Base-by-base conservation (phyloP, 805 yeast species). In the Sugiyamaella boreocaroliniensis region DNA sequence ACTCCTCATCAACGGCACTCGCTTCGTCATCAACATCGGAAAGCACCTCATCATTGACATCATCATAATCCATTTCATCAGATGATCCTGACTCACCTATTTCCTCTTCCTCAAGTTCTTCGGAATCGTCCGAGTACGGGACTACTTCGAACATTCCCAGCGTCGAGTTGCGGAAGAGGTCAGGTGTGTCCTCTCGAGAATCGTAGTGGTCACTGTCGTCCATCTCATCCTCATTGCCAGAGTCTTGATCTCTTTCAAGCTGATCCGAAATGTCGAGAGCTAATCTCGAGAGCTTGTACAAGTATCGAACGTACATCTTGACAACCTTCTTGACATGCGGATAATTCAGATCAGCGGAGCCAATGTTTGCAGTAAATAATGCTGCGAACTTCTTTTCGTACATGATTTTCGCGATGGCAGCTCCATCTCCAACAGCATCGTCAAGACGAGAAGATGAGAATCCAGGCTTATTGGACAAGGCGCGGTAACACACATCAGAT, bases 61-160 rank as follows among this genome's bases (percentile, higher is more conserved):
- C 60, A 49, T 48, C 53, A 47, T 58, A 48, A 43, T 61, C 56
- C 58, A 55, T 49, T 40, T 57, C 62, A 14, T 51, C 58, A n/a
- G 53, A 49, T 50, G 40, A 49, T n/a, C 42, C 29, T 20, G 44
- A 48, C 11, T 52, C 55, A 53, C 68, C 55, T 59, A 68, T 56
- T 64, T 63, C 29, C 18, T 55, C 58, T 16, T 71, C 73, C 4
- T 74, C 82, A 22, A 75, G 79, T 22, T 73, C 76, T 42, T 76
- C 81, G 20, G 73, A 79, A n/a, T 73, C 80, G 8, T 78, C 83
- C 11, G 79, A 85, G 34, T 82, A 85, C 57, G 81, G 85, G 37
- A 79, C 86, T 41, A 86, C 83, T 61, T 92, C 97, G 65, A 85
- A 92, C 95, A 92, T 90, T 1, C 97, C 97, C 42, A 92, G 73